A percentile compares a stretch with the other conserved stretches of the same genome.
These are phyloP conservation scores for Penstemon barbatus DNA, from an alignment of 257 asterid species.

Conservation along the genomic window DNA sequence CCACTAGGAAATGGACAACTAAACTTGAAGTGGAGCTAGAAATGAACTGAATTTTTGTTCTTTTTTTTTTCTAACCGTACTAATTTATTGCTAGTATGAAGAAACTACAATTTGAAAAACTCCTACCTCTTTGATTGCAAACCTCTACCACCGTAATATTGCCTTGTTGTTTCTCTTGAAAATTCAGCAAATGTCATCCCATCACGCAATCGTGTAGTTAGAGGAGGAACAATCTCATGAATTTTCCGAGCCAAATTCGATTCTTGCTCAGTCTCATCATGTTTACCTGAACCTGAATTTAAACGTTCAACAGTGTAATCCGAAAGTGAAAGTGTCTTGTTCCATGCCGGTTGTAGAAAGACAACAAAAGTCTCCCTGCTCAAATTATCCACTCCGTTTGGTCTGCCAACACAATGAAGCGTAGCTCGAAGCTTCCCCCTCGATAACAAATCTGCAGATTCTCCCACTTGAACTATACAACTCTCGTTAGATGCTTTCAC, in stretches of 20 bases:
- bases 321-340: constrained; percentile 55
- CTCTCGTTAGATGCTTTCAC: constrained; percentile 62
- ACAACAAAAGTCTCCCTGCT: constrained; percentile 88
- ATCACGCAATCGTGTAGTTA: constrained; percentile 56
- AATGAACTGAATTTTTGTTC: background rate
- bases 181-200: constrained; percentile 94
- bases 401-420: constrained; percentile 75
- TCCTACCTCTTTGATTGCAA: constrained; percentile 71
- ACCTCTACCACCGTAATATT: constrained; percentile 75
- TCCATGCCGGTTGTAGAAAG: constrained; percentile 90
- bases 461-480: constrained; percentile 88
- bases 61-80: background rate
- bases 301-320: constrained; percentile 52
- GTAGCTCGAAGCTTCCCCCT: constrained; percentile 84
- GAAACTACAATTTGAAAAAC: constrained; percentile 7
- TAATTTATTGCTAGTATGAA: background rate
- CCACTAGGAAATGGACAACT: constrained; percentile 5
- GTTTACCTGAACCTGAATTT: constrained; percentile 25
- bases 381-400: constrained; percentile 44
- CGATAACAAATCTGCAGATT: constrained; percentile 75
- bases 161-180: constrained; percentile 77
- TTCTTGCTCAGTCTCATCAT: constrained; percentile 16
- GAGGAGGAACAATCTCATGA: constrained; percentile 60
- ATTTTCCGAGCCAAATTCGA: constrained; percentile 36
- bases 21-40: background rate